Evolutionary conservation across 805 yeast genomes (phyloP).

Genomic region (Cyberlindnera misumaiensis): DNA sequence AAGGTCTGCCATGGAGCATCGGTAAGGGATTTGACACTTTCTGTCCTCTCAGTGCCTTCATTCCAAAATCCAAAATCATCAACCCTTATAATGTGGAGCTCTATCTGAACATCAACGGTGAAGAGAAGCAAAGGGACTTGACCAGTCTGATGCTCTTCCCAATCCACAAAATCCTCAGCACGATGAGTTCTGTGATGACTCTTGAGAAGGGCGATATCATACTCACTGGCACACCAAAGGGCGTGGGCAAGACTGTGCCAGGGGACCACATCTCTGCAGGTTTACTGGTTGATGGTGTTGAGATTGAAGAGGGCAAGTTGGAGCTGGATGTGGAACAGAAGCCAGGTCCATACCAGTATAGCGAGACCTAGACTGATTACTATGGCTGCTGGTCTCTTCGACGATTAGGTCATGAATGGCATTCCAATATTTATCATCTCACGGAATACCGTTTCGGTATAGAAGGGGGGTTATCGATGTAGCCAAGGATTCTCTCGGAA

Average conservation of each 20-base stretch:
- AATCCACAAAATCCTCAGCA: slow-evolving; percentile 69
- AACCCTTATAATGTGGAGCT: slow-evolving; percentile 70
- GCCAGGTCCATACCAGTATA: slow-evolving; percentile 55
- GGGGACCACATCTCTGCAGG: slow-evolving; percentile 75
- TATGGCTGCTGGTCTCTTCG: not conserved
- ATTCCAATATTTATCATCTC: too few species aligned
- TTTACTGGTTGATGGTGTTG: slow-evolving; percentile 46
- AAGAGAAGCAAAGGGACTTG: slow-evolving; percentile 61
- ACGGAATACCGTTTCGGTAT: too few species aligned
- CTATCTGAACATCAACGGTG: slow-evolving; percentile 63
- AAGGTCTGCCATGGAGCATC: slow-evolving; percentile 94
- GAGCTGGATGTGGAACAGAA: slow-evolving; percentile 32
- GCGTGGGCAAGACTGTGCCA: slow-evolving; percentile 78
- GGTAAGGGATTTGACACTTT: slow-evolving; percentile 97
- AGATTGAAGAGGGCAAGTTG: slow-evolving; percentile 40
- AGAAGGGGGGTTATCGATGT: too few species aligned
- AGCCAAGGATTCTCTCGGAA: too few species aligned
- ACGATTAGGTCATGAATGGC: too few species aligned
- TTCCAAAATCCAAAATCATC: slow-evolving; percentile 57
- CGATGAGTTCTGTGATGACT: slow-evolving; percentile 87
- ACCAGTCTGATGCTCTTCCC: slow-evolving; percentile 85
- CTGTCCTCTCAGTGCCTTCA: slow-evolving; percentile 73
- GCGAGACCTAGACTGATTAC: slow-evolving; percentile 27
- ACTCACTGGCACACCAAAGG: slow-evolving; percentile 95
- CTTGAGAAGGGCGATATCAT: slow-evolving; percentile 85